These are phyloP conservation scores for Pseudogymnoascus sp. DNA, from an alignment of 2,329 filamentous ascomycete species.

Conservation along the genomic window DNA sequence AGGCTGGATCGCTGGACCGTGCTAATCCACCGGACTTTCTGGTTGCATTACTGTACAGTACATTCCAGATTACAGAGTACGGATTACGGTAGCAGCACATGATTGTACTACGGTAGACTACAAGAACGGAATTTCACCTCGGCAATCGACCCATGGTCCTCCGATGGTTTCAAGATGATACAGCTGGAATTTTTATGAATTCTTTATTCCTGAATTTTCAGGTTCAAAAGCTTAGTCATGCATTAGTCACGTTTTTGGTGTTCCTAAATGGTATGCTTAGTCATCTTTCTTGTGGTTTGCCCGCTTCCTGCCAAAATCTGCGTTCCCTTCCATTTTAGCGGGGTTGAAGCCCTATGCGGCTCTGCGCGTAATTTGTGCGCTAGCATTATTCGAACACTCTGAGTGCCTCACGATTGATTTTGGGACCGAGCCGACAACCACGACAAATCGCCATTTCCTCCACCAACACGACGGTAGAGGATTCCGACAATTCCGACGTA, in stretches of 20 bases:
- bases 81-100: background rate
- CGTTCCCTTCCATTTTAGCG: conserved; percentile 3
- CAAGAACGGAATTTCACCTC: background rate
- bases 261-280: background rate
- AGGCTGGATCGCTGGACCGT: background rate
- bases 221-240: background rate
- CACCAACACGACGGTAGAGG: conserved; percentile 33
- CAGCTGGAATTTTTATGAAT: background rate
- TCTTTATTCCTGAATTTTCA: background rate
- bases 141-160: background rate
- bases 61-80: background rate
- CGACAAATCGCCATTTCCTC: conserved; percentile 28
- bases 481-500: conserved; percentile 28
- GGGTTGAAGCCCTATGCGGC: conserved; percentile 12
- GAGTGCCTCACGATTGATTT: conserved; percentile 13
- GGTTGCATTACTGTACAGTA: background rate
- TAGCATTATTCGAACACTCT: conserved; percentile 9
- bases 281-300: background rate
- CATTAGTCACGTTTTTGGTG: background rate
- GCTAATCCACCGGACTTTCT: background rate
- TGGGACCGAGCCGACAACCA: conserved; percentile 20
- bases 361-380: conserved; percentile 11
- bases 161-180: background rate
- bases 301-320: background rate
- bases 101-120: background rate